Base-by-base conservation (phyloP, 768 basidiomycete genomes). In the Pluteus cervinus region DNA sequence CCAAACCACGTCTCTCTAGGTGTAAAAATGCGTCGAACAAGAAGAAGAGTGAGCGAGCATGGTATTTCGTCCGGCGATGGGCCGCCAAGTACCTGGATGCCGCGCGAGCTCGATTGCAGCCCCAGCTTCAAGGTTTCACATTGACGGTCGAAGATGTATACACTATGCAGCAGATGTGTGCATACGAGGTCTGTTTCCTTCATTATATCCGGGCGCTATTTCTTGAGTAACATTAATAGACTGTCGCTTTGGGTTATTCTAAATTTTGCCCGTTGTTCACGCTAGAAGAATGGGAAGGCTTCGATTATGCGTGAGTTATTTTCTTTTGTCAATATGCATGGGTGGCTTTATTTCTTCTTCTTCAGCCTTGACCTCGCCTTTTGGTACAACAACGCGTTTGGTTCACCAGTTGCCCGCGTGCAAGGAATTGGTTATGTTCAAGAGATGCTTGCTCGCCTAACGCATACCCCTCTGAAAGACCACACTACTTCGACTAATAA, bases 261-360 rank as follows among this genome's bases (percentile, higher is more conserved):
- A 82, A 80, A 45, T 97, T 93, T 62, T 97, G 91, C 46, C 79
- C 81, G 39, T 65, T 96, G 3, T 97, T 97, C 59, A 90, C 88
- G 0, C 73, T 83, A 49, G 79, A 87, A 29, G 92, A 96, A 58
- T 97, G 91, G 92, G 81, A 86, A 53, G 89, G 89, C 0, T 94
- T 91, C 55, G 75, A 88, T 55, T 94, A 96, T 44, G 71, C 83
- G 76, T 87, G 46, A 39, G 82, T 63, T 17, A 28, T 10, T 15
- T 20, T 37, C 33, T 35, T 21, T 16, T 38, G 11, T 31, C 5
- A 15, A 31, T 29, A 10, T 25, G 5, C 14, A 1, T 7, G n/a
- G 4, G 16, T 18, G 7, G 31, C 14, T 7, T 33, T 38, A 25
- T 30, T 43, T 26, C 28, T 24, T 17, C 21, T 15, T 29, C 22